Evolutionary conservation across 768 basidiomycete genomes (phyloP).

Genomic region (Multifurca ochricompacta): DNA sequence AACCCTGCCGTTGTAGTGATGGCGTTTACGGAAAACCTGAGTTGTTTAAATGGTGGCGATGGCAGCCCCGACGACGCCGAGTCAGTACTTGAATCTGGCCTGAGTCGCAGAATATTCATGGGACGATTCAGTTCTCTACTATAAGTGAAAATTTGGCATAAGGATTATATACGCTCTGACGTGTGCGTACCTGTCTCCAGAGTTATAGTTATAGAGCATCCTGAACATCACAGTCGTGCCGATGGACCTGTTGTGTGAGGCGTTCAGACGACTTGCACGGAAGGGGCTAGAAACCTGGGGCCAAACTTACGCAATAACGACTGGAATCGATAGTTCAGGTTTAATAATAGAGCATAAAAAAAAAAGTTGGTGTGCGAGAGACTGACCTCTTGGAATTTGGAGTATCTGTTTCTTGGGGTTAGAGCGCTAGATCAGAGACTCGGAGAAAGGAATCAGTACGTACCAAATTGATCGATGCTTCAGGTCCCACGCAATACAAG

Average conservation of each 20-base stretch:
- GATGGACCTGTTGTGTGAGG: not conserved
- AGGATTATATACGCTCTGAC: too few relatives aligned
- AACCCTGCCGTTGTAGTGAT: not conserved
- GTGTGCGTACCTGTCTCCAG: not conserved
- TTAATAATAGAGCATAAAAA: not conserved
- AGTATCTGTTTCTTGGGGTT: not conserved
- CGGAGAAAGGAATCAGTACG: not conserved
- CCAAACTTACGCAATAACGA: slow-evolving; percentile 10
- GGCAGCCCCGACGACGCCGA: not conserved
- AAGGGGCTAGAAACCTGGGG: not conserved
- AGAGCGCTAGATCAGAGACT: not conserved
- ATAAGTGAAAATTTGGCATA: not conserved
- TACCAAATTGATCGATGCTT: slow-evolving; percentile 5
- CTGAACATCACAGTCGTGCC: slow-evolving; percentile 5
- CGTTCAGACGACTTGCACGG: not conserved
- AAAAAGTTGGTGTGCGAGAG: not conserved
- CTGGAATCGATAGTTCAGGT: not conserved
- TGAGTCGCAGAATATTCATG: not conserved
- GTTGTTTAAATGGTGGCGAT: not conserved
- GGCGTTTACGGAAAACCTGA: slow-evolving; percentile 1
- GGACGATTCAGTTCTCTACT: not conserved
- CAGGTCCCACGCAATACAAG: not conserved
- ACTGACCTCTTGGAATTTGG: slow-evolving; percentile 11
- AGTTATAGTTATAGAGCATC: not conserved
- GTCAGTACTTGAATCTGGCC: not conserved